Conservation (phyloP, 2,329 filamentous ascomycete species). For the Aspergillus tamarii region DNA sequence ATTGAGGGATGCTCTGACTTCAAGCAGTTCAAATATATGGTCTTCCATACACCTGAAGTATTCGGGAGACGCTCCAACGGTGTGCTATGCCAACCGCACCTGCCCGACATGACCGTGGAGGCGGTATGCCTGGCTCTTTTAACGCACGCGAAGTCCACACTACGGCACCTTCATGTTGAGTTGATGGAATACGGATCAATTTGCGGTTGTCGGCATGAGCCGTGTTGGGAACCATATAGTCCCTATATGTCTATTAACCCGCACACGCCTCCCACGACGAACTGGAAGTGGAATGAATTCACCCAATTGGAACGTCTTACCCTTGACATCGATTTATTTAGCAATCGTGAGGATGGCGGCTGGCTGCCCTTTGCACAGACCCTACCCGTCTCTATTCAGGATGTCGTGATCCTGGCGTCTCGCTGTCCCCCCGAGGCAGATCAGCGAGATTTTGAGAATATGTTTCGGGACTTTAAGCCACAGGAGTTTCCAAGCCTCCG, state of each 20-base stretch:
- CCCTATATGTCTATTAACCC: background rate
- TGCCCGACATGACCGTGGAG: background rate
- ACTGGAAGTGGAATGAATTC: background rate
- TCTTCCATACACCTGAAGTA: background rate
- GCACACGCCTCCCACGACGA: background rate
- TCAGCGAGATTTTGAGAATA: background rate
- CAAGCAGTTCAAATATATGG: background rate
- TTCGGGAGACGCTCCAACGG: background rate
- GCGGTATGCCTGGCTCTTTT: background rate
- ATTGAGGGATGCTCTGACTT: background rate
- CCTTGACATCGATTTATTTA: background rate
- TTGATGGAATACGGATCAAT: background rate
- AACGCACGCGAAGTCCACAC: background rate
- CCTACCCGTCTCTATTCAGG: background rate
- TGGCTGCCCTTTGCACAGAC: background rate
- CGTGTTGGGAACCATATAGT: background rate
- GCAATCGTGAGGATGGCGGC: background rate
- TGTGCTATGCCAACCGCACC: background rate
- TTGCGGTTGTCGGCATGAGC: background rate
- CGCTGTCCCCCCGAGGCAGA: background rate
- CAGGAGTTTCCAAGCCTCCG: background rate
- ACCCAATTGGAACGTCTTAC: background rate
- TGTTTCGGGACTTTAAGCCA: background rate
- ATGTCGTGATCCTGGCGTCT: background rate
- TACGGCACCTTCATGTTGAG: background rate